Evolutionary conservation across 2,329 filamentous ascomycete species (phyloP).

Genomic region (Botrytis squamosa): DNA sequence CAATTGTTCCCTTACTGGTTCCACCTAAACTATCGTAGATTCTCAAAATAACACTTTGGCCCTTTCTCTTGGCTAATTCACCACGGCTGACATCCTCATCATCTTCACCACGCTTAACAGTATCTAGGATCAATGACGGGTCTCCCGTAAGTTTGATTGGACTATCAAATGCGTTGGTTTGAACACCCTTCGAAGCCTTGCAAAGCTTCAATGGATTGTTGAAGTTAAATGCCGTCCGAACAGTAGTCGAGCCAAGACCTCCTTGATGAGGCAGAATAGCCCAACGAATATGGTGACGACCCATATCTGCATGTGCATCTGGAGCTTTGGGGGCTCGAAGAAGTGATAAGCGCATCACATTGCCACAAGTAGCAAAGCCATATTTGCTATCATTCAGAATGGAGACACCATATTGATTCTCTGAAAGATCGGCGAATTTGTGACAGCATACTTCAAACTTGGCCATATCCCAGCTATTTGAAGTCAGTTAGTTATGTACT

Average conservation of each 20-base stretch:
- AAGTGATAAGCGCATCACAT: constrained; percentile 83
- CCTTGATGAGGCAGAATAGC: constrained; percentile 85
- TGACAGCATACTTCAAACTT: constrained; percentile 97
- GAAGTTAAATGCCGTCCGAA: constrained; percentile 84
- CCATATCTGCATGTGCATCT: constrained; percentile 93
- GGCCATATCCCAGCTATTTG: constrained; percentile 81
- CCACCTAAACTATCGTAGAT: constrained; percentile 90
- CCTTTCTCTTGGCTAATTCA: constrained; percentile 63
- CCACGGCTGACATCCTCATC: constrained; percentile 70
- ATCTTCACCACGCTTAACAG: constrained; percentile 89
- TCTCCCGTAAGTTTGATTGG: constrained; percentile 68
- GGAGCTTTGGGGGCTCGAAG: constrained; percentile 88
- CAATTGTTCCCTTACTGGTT: constrained; percentile 67
- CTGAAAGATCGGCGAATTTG: constrained; percentile 88
- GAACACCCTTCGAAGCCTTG: constrained; percentile 45
- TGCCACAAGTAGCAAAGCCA: constrained; percentile 87
- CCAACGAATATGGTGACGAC: constrained; percentile 81
- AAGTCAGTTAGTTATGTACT: constrained; percentile 36
- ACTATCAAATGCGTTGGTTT: constrained; percentile 44
- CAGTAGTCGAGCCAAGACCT: constrained; percentile 66
- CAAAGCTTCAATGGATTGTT: constrained; percentile 72
- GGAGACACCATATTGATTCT: constrained; percentile 84
- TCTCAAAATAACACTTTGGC: constrained; percentile 76
- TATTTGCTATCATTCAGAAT: constrained; percentile 96
- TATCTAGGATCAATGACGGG: constrained; percentile 75